Conservation (phyloP, 208 protist genomes). For the Wallacemonas sp. region DNA sequence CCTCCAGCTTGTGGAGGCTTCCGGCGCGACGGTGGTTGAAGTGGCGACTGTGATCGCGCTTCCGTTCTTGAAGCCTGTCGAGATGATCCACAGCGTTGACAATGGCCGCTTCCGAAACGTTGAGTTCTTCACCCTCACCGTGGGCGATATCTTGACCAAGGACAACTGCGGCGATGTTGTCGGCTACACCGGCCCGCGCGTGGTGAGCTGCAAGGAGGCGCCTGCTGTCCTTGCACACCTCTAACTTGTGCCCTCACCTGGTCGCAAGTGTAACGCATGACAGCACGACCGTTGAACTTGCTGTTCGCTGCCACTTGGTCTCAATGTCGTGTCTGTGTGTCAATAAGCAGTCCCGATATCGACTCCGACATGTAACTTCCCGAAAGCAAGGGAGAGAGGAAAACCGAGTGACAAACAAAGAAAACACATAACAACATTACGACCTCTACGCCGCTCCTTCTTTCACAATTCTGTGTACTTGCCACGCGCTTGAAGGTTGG, state of each 20-base stretch:
- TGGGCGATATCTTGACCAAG: slow-evolving; percentile 62
- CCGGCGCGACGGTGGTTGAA: slow-evolving; percentile 72
- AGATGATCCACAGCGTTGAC: slow-evolving; percentile 67
- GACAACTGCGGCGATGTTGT: slow-evolving; percentile 78
- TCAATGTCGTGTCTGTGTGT: too few relatives aligned
- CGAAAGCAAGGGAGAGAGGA: too few relatives aligned
- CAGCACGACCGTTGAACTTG: too few relatives aligned
- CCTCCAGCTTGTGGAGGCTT: slow-evolving; percentile 84
- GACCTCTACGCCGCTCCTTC: too few relatives aligned
- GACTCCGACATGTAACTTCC: too few relatives aligned
- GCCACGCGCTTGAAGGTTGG: too few relatives aligned
- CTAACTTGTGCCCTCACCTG: background rate
- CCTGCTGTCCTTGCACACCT: slow-evolving; percentile 8
- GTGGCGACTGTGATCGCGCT: slow-evolving; percentile 63
- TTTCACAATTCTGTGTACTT: too few relatives aligned
- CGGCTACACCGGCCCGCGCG: slow-evolving; percentile 63
- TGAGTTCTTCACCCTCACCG: slow-evolving; percentile 63
- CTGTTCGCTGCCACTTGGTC: too few relatives aligned
- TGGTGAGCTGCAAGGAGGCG: slow-evolving; percentile 66
- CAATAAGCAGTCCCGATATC: too few relatives aligned
- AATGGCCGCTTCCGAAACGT: slow-evolving; percentile 75
- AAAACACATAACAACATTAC: too few relatives aligned
- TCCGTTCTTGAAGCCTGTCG: slow-evolving; percentile 61
- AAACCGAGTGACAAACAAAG: too few relatives aligned
- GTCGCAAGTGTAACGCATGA: too few relatives aligned